Evolutionary conservation across 345 rosid species (phyloP).

Genomic region (Sonneratia alba): DNA sequence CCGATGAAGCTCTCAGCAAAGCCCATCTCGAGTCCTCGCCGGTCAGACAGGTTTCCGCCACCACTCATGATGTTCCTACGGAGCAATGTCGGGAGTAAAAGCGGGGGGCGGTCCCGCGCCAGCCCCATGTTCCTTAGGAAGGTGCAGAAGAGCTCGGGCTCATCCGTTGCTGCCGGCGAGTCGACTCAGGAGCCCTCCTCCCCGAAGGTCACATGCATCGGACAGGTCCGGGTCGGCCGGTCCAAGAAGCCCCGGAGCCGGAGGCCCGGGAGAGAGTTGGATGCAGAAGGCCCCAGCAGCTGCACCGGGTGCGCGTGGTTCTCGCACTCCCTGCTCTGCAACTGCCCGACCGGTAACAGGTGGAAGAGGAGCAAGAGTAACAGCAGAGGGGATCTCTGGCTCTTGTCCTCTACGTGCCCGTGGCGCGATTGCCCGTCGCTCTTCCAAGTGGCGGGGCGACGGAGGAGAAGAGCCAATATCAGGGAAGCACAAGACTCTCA

Average conservation of each 20-base stretch:
- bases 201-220: constrained; percentile 96
- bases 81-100: constrained; percentile 54
- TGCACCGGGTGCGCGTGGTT: constrained; percentile 2
- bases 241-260: constrained; percentile 18
- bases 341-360: background rate
- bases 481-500: background rate
- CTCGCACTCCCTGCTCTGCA: constrained; percentile 15
- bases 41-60: constrained; percentile 79
- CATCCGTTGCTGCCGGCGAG: constrained; percentile 20
- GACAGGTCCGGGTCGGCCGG: constrained; percentile 74
- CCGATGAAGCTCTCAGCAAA: constrained; percentile 56
- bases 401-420: constrained; percentile 3
- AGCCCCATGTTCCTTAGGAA: constrained; percentile 75
- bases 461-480: background rate
- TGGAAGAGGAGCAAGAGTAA: constrained; percentile 22
- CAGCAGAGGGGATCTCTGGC: constrained; percentile 25
- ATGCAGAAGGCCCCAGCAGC: background rate
- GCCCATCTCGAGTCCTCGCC: constrained; percentile 83
- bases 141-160: constrained; percentile 30
- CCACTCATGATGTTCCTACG: constrained; percentile 74
- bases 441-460: background rate
- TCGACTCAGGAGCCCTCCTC: constrained; percentile 87
- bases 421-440: constrained; percentile 1
- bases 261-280: background rate
- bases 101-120: constrained; percentile 71